phyloP scores from a whole-genome alignment of 2,329 filamentous ascomycete species.

The Fusarium praegraminearum region DNA sequence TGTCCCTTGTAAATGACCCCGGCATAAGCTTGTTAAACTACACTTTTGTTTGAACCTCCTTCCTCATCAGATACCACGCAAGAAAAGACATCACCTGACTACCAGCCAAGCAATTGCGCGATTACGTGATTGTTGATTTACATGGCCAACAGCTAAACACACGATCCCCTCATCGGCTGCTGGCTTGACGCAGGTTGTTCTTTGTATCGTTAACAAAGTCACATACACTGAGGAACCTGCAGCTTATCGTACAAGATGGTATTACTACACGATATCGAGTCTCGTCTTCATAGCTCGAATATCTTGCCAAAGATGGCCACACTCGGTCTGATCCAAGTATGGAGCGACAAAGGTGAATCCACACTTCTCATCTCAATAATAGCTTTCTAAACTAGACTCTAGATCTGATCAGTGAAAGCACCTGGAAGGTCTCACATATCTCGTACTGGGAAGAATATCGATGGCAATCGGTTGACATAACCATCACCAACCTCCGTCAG shows the following conservation, averaged over 20 bases:
- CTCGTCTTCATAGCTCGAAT: neutral
- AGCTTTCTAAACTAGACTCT: neutral
- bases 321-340: slow-evolving; percentile 1
- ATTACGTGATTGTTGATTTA: neutral
- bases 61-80: neutral
- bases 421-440: slow-evolving; percentile 6
- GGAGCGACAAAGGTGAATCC: neutral
- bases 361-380: neutral
- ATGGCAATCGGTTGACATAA: slow-evolving; percentile 15
- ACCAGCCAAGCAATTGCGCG: neutral
- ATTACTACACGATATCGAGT: neutral
- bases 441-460: slow-evolving; percentile 3
- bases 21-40: neutral
- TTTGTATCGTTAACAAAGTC: neutral
- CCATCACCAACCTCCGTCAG: neutral
- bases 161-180: neutral
- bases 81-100: neutral
- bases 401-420: slow-evolving; percentile 4
- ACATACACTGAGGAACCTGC: neutral
- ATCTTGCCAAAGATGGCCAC: neutral
- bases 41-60: neutral
- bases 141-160: neutral
- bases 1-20: neutral
- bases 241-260: neutral
- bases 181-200: neutral